Evolutionary conservation across 2,329 filamentous ascomycete species (phyloP), one percentile per base, ranked within the genome.

Genomic region (Nemania diffusa): DNA sequence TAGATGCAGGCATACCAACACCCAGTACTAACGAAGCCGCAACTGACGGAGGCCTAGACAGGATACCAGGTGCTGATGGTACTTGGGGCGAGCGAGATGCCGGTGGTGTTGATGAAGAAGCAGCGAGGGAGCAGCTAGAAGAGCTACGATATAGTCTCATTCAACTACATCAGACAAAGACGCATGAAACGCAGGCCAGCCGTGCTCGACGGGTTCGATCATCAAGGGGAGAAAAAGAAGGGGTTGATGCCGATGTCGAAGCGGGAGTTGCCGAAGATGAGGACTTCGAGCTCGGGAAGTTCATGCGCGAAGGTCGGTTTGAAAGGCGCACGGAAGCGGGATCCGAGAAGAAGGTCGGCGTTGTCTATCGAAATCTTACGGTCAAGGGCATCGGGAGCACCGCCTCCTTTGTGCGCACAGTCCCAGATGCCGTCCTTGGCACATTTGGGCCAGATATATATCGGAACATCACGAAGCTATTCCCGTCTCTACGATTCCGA

Each of bases 361-460:
- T 95, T 0, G 81, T 93, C 1, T 95, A 90, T 83, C 92, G 91
- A 78, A 85, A 92, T 72, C 82, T 95, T 57, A 93, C 88, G 0
- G 92, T 95, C 29, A 90, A 91, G 77, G 92, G 92, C 20, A 81
- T 90, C 7, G 88, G 89, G 48, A 88, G 87, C 13, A 89, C 88
- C 0, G 84, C 90, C 0, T 87, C 87, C 0, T 91, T 92, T 70
- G 91, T 92, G 27, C 88, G 88, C 68, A 93, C 91, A 0, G 80
- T 95, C 0, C 92, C 92, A 0, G 86, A 92, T 70, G 92, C 92
- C 2, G 84, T 95, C 42, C 69, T 93, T 4, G 91, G 91, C 24
- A 94, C 92, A 0, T 95, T 96, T 76, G 92, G 92, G 0, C 92
- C 92, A 0, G 92, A 95, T 77, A 80, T 95, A 1, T 95, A 92